These are phyloP conservation scores for Avena eriantha DNA, from an alignment of 176 grass and related monocot species.

Conservation along the genomic window DNA sequence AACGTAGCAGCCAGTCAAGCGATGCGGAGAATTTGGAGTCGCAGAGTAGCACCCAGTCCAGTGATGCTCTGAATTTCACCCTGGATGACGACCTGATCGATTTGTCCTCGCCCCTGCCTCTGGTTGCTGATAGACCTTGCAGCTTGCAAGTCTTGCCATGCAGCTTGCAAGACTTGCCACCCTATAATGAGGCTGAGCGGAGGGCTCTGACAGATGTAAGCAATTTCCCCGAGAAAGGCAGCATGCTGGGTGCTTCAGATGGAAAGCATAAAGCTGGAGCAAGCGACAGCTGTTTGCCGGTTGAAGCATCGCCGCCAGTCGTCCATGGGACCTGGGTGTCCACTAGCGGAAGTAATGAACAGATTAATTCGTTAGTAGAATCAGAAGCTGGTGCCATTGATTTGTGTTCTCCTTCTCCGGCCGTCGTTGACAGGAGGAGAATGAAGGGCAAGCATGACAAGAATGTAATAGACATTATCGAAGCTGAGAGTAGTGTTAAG, in stretches of 20 bases:
- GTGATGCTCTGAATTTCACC: not conserved
- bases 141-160: conserved; percentile 6
- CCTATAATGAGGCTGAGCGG: conserved; percentile 28
- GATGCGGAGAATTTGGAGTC: conserved; percentile 26
- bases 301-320: conserved; percentile 39
- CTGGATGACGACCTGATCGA: not conserved
- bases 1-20: conserved; percentile 18
- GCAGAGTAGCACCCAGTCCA: conserved; percentile 20
- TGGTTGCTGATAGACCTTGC: conserved; percentile 18
- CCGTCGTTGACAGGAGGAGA: not conserved
- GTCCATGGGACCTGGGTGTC: not conserved
- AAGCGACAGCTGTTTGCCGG: conserved; percentile 36
- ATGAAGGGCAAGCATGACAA: not conserved
- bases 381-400: conserved; percentile 47
- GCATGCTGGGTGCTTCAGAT: conserved; percentile 6
- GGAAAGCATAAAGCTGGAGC: conserved; percentile 37
- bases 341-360: not conserved
- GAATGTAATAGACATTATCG: conserved; percentile 30
- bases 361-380: not conserved
- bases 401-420: conserved; percentile 53
- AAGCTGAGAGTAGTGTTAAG: not conserved
- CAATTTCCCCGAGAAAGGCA: conserved; percentile 30
- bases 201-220: conserved; percentile 47
- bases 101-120: conserved; percentile 34
- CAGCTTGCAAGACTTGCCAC: conserved; percentile 9